Evolutionary conservation across 1,139 yeast species (phyloP).

Genomic region (Yamadazyma conglobata): DNA sequence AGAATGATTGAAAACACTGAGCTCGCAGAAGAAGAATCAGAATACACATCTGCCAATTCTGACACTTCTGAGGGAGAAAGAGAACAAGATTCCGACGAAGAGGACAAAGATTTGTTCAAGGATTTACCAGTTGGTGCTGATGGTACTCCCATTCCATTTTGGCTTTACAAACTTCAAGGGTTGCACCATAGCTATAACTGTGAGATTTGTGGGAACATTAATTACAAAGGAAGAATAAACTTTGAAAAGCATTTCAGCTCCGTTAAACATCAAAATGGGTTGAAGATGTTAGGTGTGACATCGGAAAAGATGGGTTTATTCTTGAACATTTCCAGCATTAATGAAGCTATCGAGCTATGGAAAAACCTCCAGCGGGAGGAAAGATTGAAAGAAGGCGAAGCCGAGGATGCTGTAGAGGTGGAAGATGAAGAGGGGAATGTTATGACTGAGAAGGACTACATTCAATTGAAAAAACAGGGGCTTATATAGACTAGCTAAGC

Average conservation of each 20-base stretch:
- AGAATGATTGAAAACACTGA: constrained; percentile 42
- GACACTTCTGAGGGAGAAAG: constrained; percentile 26
- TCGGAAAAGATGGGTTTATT: constrained; percentile 40
- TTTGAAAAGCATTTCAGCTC: constrained; percentile 75
- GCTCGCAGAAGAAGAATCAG: constrained; percentile 34
- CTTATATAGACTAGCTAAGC: constrained; percentile 42
- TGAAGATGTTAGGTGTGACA: constrained; percentile 71
- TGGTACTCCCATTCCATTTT: constrained; percentile 87
- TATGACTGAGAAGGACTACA: constrained; percentile 77
- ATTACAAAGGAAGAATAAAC: constrained; percentile 69
- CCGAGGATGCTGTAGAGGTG: constrained; percentile 67
- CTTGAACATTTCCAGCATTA: constrained; percentile 61
- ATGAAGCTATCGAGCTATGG: constrained; percentile 67
- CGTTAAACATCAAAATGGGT: constrained; percentile 67
- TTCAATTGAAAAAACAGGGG: constrained; percentile 85
- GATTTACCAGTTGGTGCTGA: constrained; percentile 81
- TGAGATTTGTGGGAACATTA: constrained; percentile 80
- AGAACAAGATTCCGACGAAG: constrained; percentile 18
- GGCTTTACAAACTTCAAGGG: constrained; percentile 92
- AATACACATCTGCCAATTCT: constrained; percentile 33
- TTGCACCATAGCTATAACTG: constrained; percentile 70
- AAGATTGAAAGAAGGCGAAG: constrained; percentile 36
- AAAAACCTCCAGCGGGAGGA: constrained; percentile 39
- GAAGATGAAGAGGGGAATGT: constrained; percentile 94
- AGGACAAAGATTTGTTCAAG: constrained; percentile 24